Evolutionary conservation across 176 grass and related monocot species (phyloP), one percentile per base, ranked within the genome.

Genomic region (Carex myosuroides): DNA sequence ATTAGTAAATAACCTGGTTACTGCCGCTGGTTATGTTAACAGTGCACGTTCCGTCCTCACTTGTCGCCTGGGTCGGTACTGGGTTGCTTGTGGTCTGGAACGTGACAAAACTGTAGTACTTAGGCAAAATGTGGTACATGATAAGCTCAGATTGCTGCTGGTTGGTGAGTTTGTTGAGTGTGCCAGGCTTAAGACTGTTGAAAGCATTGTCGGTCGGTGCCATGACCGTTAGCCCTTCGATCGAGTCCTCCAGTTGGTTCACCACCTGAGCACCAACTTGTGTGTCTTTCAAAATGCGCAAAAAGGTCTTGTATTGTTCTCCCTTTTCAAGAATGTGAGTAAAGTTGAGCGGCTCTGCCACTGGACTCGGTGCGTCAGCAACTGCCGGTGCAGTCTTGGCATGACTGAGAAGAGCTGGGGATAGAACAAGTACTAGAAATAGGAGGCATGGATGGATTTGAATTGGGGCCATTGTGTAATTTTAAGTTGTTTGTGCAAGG

Each of bases 11-110:
- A 46, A 90, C 84, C 69, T 73, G 60, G 60, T 62, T 80, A 37
- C 69, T 72, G 39, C 64, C 24, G 17, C 68, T 83, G 50, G 89
- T 91, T 33, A 91, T 68, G 78, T 88, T 91, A 74, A 91, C 62
- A 18, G 86, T 91, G 70, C 60, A 71, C 1, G 82, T 87, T 56
- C 89, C 89, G 3, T 48, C 71, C 30, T 72, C 65, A 60, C 86
- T 68, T 37, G 89, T 88, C 3, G 86, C 89, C 69, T 91, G 83
- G 2, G 86, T 91, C 20, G 81, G 62, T 14, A 90, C 88, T 0
- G 88, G 88, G 85, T 90, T 90, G 73, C 85, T 90, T 8, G 89
- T 80, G 9, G 83, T 87, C 69, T 88, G 79, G 66, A 91, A 91
- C 8, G 83, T 79, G 30, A 69, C 53, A n/a, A 88, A 73, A 83